Conservation (phyloP, 768 basidiomycete species). For the Fistulinella prunicolor region DNA sequence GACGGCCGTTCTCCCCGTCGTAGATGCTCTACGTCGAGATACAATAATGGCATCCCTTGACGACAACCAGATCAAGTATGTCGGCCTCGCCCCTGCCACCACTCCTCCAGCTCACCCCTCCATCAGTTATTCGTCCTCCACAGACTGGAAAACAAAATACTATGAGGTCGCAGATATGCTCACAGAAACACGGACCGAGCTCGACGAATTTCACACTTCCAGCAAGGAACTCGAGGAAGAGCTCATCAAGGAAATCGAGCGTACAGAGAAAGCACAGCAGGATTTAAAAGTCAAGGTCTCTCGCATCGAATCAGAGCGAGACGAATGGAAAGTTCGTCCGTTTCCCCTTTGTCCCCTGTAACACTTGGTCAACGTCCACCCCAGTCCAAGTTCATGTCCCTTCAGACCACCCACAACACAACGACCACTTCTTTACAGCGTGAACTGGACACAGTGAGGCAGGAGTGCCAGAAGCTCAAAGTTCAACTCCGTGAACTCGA, state of each 20-base stretch:
- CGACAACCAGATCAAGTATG: slow-evolving; percentile 62
- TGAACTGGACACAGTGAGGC: slow-evolving; percentile 79
- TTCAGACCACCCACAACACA: slow-evolving; percentile 88
- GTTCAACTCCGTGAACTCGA: slow-evolving; percentile 84
- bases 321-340: slow-evolving; percentile 86
- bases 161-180: slow-evolving; percentile 84
- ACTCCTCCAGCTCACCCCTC: slow-evolving; percentile 17
- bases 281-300: slow-evolving; percentile 72
- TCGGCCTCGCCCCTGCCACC: slow-evolving; percentile 9
- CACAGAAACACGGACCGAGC: slow-evolving; percentile 77
- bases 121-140: slow-evolving; percentile 52
- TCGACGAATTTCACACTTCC: slow-evolving; percentile 83
- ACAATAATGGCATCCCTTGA: slow-evolving; percentile 58
- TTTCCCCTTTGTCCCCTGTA: neutral
- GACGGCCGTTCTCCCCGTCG: slow-evolving; percentile 64
- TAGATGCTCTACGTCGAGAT: slow-evolving; percentile 57
- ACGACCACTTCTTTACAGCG: slow-evolving; percentile 89
- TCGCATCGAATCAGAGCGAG: slow-evolving; percentile 70
- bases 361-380: slow-evolving; percentile 5
- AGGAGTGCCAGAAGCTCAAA: slow-evolving; percentile 68
- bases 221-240: slow-evolving; percentile 93
- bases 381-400: slow-evolving; percentile 79
- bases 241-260: slow-evolving; percentile 84
- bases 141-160: slow-evolving; percentile 79
- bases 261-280: slow-evolving; percentile 81